Evolutionary conservation across 768 basidiomycete genomes (phyloP).

Genomic region (Lactifluus echinatus): DNA sequence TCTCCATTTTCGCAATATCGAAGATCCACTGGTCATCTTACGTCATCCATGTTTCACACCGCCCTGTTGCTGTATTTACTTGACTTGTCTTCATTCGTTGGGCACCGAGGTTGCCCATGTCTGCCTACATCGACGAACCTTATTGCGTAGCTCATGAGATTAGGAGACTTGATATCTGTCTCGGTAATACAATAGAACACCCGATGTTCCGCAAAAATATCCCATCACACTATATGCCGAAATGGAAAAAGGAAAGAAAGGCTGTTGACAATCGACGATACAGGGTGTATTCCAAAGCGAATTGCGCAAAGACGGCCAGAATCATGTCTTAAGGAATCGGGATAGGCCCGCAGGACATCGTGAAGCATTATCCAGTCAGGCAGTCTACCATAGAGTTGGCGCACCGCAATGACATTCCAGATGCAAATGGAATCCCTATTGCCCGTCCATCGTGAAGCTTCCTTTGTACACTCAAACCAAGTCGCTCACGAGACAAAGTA

Average conservation of each 20-base stretch:
- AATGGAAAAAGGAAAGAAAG: too few relatives aligned
- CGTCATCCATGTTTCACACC: background rate
- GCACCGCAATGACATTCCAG: background rate
- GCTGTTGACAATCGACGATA: background rate
- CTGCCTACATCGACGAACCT: background rate
- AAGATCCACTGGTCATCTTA: background rate
- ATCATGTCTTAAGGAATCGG: background rate
- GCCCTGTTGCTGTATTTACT: conserved; percentile 8
- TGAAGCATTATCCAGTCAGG: background rate
- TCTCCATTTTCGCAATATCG: background rate
- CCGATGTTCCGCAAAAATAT: background rate
- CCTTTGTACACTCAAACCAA: background rate
- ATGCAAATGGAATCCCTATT: background rate
- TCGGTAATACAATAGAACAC: background rate
- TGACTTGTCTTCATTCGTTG: conserved; percentile 1
- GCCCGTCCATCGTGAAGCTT: background rate
- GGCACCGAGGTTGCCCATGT: background rate
- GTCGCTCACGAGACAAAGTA: background rate
- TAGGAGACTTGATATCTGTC: background rate
- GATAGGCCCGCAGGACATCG: background rate
- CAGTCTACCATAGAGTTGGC: background rate
- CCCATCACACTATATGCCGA: background rate
- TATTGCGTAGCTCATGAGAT: background rate
- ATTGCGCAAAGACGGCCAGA: too few relatives aligned
- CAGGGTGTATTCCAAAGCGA: background rate